Evolutionary conservation across 1,284 basidiomycete species (phyloP).

Genomic region (Ustilago sp.): DNA sequence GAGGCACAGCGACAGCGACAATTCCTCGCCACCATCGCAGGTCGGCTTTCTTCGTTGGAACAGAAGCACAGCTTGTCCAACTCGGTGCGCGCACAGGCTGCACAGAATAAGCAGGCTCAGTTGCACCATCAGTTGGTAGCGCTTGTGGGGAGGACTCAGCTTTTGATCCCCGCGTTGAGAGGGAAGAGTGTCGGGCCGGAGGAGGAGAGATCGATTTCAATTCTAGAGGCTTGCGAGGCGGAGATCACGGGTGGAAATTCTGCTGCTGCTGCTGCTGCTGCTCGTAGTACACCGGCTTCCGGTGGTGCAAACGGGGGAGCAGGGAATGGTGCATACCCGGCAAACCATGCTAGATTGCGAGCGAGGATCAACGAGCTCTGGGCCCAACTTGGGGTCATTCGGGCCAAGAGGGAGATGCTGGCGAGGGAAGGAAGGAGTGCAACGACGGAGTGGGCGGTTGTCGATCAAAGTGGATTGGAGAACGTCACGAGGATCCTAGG

Average conservation of each 20-base stretch:
- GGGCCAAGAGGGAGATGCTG: constrained; percentile 59
- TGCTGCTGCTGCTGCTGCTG: constrained; percentile 7
- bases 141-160: constrained; percentile 46
- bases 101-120: constrained; percentile 54
- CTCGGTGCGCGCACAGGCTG: constrained; percentile 54
- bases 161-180: constrained; percentile 60
- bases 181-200: constrained; percentile 56
- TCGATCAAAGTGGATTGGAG: constrained; percentile 61
- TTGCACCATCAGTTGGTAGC: constrained; percentile 62
- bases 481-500: constrained; percentile 61
- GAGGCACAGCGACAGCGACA: constrained; percentile 58
- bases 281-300: constrained; percentile 5
- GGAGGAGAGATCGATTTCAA: constrained; percentile 58
- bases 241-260: constrained; percentile 52
- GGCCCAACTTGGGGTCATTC: constrained; percentile 63
- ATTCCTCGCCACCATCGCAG: constrained; percentile 37
- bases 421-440: constrained; percentile 45
- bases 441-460: constrained; percentile 66
- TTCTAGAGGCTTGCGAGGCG: constrained; percentile 63
- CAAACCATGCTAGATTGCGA: constrained; percentile 46
- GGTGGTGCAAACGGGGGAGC: not conserved
- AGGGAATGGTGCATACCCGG: constrained; percentile 3
- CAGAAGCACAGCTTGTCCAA: constrained; percentile 62
- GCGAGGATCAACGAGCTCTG: constrained; percentile 67
- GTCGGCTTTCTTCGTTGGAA: constrained; percentile 50